A percentile compares a stretch with the other conserved stretches of the same genome.
These are phyloP conservation scores for Candida taoyuanica DNA, from an alignment of 805 yeast species.

Conservation along the genomic window DNA sequence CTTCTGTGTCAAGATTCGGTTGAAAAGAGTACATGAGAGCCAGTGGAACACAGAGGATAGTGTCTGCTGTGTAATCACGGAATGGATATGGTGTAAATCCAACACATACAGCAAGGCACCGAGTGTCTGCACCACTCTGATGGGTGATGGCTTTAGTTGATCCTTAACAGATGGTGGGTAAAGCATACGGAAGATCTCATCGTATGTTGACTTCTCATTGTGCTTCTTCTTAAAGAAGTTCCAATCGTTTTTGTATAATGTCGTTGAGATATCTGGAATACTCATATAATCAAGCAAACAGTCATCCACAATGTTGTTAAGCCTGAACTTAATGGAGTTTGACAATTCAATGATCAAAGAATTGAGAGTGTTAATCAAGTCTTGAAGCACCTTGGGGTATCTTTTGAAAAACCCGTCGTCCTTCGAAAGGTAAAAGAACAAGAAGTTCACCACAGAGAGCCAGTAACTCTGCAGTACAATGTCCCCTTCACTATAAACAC, in stretches of 20 bases:
- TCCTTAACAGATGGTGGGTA: constrained; percentile 82
- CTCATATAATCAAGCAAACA: constrained; percentile 73
- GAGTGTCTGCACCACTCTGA: constrained; percentile 76
- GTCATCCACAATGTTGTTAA: constrained; percentile 53
- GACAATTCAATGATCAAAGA: constrained; percentile 62
- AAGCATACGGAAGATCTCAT: constrained; percentile 68
- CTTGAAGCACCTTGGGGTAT: constrained; percentile 59
- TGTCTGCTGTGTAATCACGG: constrained; percentile 72
- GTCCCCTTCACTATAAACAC: constrained; percentile 45
- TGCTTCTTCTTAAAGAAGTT: constrained; percentile 44
- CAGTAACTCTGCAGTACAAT: constrained; percentile 77
- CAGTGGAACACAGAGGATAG: constrained; percentile 74
- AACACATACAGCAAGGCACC: constrained; percentile 86
- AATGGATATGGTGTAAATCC: constrained; percentile 76
- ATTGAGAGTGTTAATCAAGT: constrained; percentile 48
- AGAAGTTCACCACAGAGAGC: constrained; percentile 74
- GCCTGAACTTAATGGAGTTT: constrained; percentile 58
- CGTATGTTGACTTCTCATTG: constrained; percentile 48
- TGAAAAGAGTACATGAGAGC: constrained; percentile 69
- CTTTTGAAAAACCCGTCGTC: constrained; percentile 53
- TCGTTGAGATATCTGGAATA: constrained; percentile 75
- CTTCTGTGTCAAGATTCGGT: constrained; percentile 60
- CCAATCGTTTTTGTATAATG: constrained; percentile 74
- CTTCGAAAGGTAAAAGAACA: constrained; percentile 71
- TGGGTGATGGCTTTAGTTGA: constrained; percentile 85